phyloP scores from a whole-genome alignment of 805 yeast genomes.

The Kuraishia floccosa region DNA sequence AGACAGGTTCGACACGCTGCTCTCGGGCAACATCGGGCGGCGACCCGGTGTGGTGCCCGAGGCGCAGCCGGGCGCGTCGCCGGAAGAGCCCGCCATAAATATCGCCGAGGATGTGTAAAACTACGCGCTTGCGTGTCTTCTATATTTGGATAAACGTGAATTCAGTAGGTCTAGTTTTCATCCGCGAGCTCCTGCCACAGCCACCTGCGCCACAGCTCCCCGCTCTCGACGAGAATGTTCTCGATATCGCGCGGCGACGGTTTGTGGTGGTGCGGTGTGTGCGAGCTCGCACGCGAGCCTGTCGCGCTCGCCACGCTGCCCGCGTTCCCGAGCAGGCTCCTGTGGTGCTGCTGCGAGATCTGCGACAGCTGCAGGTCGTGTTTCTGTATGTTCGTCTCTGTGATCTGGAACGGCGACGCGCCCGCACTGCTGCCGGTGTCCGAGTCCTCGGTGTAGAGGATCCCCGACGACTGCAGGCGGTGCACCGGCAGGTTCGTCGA shows the following conservation, averaged over 20 bases:
- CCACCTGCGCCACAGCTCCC: constrained; percentile 85
- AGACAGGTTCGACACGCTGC: constrained; percentile 14
- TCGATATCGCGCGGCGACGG: constrained; percentile 41
- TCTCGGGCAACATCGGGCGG: constrained; percentile 15
- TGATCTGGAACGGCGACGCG: too few relatives aligned
- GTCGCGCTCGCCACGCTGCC: not conserved
- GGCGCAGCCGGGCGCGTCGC: too few relatives aligned
- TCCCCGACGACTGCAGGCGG: too few relatives aligned
- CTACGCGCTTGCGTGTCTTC: too few relatives aligned
- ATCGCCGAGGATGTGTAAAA: too few relatives aligned
- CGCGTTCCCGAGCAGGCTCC: not conserved
- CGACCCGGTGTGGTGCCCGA: too few relatives aligned
- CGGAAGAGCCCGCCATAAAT: too few relatives aligned
- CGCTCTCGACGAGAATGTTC: constrained; percentile 64
- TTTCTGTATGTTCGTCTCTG: too few relatives aligned
- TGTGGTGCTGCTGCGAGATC: not conserved
- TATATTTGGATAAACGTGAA: too few relatives aligned
- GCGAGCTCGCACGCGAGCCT: not conserved
- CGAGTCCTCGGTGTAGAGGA: too few relatives aligned
- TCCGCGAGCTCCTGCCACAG: constrained; percentile 51
- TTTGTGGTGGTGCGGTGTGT: not conserved
- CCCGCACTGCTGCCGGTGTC: too few relatives aligned
- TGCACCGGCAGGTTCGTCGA: not conserved
- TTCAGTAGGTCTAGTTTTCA: constrained; percentile 12
- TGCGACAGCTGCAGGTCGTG: not conserved